Percentiles rank a stretch among this genome's conserved stretches.
Evolutionary conservation across 257 asterid genomes (phyloP).

Genomic region (Cynanchum wilfordii): DNA sequence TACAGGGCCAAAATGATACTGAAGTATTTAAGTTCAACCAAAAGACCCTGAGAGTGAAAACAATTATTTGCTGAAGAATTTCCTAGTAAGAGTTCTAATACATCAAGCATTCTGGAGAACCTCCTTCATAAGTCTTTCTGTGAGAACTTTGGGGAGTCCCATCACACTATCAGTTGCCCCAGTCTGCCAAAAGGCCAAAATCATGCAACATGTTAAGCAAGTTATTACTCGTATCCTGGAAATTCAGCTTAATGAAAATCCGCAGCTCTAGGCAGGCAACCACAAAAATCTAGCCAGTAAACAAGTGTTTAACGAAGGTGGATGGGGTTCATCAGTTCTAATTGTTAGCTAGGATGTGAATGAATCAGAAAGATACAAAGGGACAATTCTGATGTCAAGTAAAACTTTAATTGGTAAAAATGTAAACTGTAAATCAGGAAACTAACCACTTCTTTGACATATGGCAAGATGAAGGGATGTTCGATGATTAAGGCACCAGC

Average conservation of each 20-base stretch:
- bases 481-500: slow-evolving; percentile 95
- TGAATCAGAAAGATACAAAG: no score
- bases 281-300: no score
- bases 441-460: slow-evolving; percentile 76
- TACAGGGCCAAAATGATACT: not conserved
- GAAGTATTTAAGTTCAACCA: not conserved
- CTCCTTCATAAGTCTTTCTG: slow-evolving; percentile 62
- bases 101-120: slow-evolving; percentile 37
- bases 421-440: not conserved
- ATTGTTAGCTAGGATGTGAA: no score
- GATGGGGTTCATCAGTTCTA: no score
- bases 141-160: slow-evolving; percentile 85
- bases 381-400: not conserved
- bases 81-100: not conserved
- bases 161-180: slow-evolving; percentile 91
- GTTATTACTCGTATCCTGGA: no score
- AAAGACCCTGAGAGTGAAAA: not conserved
- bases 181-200: slow-evolving; percentile 36
- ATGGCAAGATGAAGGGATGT: slow-evolving; percentile 77
- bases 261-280: no score
- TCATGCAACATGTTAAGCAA: not conserved
- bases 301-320: no score
- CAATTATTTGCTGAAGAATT: not conserved
- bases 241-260: no score
- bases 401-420: not conserved